Base-by-base conservation (phyloP, 495 filamentous ascomycete species). In the Bombardia bombarda region DNA sequence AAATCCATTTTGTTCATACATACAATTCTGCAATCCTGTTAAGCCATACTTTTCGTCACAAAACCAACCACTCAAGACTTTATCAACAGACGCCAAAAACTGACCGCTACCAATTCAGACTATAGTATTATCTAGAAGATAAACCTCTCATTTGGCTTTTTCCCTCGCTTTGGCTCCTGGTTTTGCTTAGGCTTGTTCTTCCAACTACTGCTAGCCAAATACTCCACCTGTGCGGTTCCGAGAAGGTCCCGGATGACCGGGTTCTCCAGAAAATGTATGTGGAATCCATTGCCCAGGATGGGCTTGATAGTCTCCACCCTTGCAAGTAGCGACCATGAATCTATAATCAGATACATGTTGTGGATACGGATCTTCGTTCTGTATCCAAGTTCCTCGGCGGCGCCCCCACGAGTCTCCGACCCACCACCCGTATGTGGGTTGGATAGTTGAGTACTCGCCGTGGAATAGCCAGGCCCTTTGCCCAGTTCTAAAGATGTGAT, bases 291-390 rank as follows among this genome's bases (percentile, higher is more conserved):
- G 46, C 84, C 82, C 31, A 96, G 64, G 8, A 90, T 59, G n/a
- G 82, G 70, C 56, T 84, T 81, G 25, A 97, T 69, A 32, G 80
- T 77, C 45, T 87, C 78, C 36, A 93, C 62, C 19, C 88, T 75
- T 50, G 85, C 73, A 49, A 90, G 74, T 51, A 95, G 90, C 75
- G 86, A 92, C 90, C 90, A 97, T 30, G 77, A 80, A 53, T 96
- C 86, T 42, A 97, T 88, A 45, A 74, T 74, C 72, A 95, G 79
- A 30, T 79, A 79, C 45, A 78, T 75, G 20, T 77, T 74, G 44
- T 86, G 78, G 25, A 95, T 78, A 45, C 80, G 78, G 26, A 95
- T 76, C 12, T 75, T 84, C 62, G 92, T 68, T 17, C 87, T 76
- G 49, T 81, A 86, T 16, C 90, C 90, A 51, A 86, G 87, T 42